Base-by-base conservation (phyloP, 306 rosid genomes). In the Corylus avellana region DNA sequence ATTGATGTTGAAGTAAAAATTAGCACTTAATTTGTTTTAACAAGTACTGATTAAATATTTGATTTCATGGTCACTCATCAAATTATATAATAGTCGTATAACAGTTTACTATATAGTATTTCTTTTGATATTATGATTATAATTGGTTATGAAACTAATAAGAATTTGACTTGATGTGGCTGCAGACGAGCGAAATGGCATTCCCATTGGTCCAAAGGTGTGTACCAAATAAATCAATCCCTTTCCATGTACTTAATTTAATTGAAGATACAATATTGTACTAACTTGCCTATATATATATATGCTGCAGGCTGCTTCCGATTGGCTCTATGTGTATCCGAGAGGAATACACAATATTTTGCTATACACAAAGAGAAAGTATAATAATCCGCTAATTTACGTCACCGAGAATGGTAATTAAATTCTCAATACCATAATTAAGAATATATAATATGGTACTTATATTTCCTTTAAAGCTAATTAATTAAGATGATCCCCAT, bases 331-430 rank as follows among this genome's bases (percentile, higher is more conserved):
- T 49, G 68, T 85, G 83, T 91, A 89, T 89, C 97, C 93, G 42
- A 83, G 71, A 42, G 92, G 92, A 79, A 63, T 91, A 67, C 75
- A 74, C 67, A 76, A 81, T 51, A 76, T 88, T 37, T 73, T 91
- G 62, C 71, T 78, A 2, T 89, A 88, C 81, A 86, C 80, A 3
- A 91, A 85, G 85, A 61, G 37, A 16, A 88, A 88, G 69, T 91
- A 81, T 50, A 72, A 87, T 72, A 75, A 86, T 80, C 90, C 96
- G 12, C 48, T 81, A 32, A 84, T 91, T 51, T 91, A 86, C 81
- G 78, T 91, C 72, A 89, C 93, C 17, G 93, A 89, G 70, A 91
- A 91, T 83, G 97, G 97, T 91, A 86, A 73, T 37, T 13, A 29
- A 29, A 29, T 29, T 29, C 32, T 29, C 32, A 29, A 29, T 29